Evolutionary conservation across 306 rosid genomes (phyloP).

Genomic region (Oemleria cerasiformis): DNA sequence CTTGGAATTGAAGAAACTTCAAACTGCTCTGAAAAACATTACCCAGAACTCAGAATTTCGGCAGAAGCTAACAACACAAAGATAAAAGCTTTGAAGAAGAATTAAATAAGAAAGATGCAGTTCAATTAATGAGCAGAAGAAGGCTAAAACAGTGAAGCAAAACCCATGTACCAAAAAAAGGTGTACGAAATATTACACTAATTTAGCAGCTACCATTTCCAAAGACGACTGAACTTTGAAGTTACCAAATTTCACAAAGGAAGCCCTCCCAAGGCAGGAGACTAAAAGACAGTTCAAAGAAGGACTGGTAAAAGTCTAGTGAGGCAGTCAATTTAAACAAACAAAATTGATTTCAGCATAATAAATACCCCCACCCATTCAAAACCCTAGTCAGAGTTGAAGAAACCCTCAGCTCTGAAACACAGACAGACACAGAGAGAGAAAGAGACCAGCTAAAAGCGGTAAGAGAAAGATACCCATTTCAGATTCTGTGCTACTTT

Average conservation of each 20-base stretch:
- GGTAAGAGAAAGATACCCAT: conserved; percentile 75
- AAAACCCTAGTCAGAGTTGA: conserved; percentile 88
- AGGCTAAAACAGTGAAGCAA: conserved; percentile 32
- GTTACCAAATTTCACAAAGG: conserved; percentile 47
- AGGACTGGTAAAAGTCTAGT: conserved; percentile 43
- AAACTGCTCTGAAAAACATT: conserved; percentile 1
- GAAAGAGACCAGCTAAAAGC: conserved; percentile 46
- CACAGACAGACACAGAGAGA: conserved; percentile 23
- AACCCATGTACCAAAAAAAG: conserved; percentile 42
- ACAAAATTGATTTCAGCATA: conserved; percentile 69
- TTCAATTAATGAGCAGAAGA: conserved; percentile 34
- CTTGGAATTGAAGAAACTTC: conserved; percentile 27
- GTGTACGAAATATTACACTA: conserved; percentile 45
- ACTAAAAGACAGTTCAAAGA: conserved; percentile 49
- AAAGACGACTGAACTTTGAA: conserved; percentile 51
- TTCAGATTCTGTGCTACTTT: conserved; percentile 80
- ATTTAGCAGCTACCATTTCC: conserved; percentile 73
- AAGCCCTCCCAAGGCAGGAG: conserved; percentile 51
- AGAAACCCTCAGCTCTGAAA: conserved; percentile 46
- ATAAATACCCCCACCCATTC: conserved; percentile 48
- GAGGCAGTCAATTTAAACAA: conserved; percentile 51
- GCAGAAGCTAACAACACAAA: conserved; percentile 9
- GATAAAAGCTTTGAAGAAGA: conserved; percentile 14
- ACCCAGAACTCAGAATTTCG: not conserved
- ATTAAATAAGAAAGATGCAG: conserved; percentile 19